Conservation (phyloP, 2,329 filamentous ascomycete genomes). For the Cladosporium sp. region DNA sequence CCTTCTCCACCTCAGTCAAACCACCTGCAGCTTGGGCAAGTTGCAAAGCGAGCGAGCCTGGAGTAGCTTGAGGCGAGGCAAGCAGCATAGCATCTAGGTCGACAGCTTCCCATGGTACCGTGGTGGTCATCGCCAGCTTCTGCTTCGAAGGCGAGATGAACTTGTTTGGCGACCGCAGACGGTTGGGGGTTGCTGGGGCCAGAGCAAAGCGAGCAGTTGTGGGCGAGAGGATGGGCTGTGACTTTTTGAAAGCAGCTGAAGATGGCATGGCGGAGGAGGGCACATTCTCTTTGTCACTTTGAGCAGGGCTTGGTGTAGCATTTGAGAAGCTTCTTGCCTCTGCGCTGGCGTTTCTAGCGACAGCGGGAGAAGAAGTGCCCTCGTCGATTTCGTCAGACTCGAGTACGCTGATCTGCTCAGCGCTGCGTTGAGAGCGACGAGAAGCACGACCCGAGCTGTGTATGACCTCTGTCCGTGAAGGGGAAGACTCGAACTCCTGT, state of each 20-base stretch:
- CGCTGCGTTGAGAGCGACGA: slow-evolving; percentile 26
- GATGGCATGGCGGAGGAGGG: slow-evolving; percentile 35
- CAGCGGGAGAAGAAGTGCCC: slow-evolving; percentile 6
- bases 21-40: slow-evolving; percentile 56
- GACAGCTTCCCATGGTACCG: slow-evolving; percentile 67
- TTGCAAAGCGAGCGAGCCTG: slow-evolving; percentile 27
- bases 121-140: slow-evolving; percentile 52
- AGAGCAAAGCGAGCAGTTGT: slow-evolving; percentile 43
- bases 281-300: slow-evolving; percentile 42
- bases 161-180: slow-evolving; percentile 26
- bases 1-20: slow-evolving; percentile 74
- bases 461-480: slow-evolving; percentile 27
- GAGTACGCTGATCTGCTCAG: slow-evolving; percentile 14
- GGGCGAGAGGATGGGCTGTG: slow-evolving; percentile 27
- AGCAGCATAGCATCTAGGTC: slow-evolving; percentile 74
- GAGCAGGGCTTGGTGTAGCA: slow-evolving; percentile 34
- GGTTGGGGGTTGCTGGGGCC: slow-evolving; percentile 42
- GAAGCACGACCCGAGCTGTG: slow-evolving; percentile 15
- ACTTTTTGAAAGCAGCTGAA: slow-evolving; percentile 35
- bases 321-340: slow-evolving; percentile 43
- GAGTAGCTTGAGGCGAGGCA: slow-evolving; percentile 40
- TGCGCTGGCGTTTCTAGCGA: slow-evolving; percentile 1
- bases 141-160: slow-evolving; percentile 44
- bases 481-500: slow-evolving; percentile 40
- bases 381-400: slow-evolving; percentile 12